These are phyloP conservation scores for Solanum infundibuliforme DNA, from an alignment of 257 asterid species.

Conservation along the genomic window DNA sequence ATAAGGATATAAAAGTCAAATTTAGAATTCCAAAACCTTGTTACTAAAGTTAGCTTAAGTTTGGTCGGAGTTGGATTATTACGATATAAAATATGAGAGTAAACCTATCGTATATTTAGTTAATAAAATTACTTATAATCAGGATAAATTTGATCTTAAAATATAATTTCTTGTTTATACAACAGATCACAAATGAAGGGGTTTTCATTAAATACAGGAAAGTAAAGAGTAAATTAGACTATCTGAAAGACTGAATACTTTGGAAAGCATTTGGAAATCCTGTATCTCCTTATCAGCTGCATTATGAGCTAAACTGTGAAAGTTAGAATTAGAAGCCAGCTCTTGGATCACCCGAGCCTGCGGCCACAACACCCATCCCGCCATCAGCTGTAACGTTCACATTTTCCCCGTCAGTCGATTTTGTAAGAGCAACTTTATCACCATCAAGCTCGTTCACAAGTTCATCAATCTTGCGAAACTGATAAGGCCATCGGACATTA, in stretches of 20 bases:
- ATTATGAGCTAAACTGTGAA: background rate
- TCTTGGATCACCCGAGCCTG: slow-evolving; percentile 71
- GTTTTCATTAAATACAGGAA: background rate
- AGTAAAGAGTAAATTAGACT: background rate
- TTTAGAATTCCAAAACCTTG: background rate
- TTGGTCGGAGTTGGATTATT: background rate
- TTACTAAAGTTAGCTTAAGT: background rate
- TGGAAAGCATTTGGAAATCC: background rate
- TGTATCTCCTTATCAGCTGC: background rate
- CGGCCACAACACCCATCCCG: slow-evolving; percentile 86
- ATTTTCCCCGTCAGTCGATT: slow-evolving; percentile 6
- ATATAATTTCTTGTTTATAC: background rate
- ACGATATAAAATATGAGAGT: background rate
- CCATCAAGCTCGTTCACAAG: slow-evolving; percentile 39
- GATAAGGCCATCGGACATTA: slow-evolving; percentile 84
- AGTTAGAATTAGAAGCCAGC: slow-evolving; percentile 48
- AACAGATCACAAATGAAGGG: background rate
- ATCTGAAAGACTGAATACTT: background rate
- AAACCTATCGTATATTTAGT: background rate
- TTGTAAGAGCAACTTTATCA: slow-evolving; percentile 3
- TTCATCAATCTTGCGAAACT: slow-evolving; percentile 73
- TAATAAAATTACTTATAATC: background rate
- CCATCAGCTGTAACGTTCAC: slow-evolving; percentile 20
- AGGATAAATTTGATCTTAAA: background rate
- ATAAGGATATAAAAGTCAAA: no score